A percentile compares a stretch with the other conserved stretches of the same genome.
These are phyloP conservation scores for Boletus sensibilis DNA, from an alignment of 768 basidiomycete genomes.

Conservation along the genomic window DNA sequence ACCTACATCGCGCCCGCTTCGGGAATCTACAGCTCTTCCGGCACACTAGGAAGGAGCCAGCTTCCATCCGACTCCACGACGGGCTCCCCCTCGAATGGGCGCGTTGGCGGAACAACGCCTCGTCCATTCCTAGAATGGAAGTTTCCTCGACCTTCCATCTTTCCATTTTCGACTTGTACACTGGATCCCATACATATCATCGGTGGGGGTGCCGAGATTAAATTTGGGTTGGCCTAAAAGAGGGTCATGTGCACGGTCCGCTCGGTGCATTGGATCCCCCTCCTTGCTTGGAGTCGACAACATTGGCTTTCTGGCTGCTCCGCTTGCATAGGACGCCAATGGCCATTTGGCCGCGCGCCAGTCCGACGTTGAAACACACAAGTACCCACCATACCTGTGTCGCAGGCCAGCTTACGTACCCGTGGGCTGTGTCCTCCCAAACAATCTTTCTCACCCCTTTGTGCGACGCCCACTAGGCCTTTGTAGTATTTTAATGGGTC, in stretches of 20 bases:
- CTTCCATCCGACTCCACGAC: slow-evolving; percentile 12
- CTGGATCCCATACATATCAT: slow-evolving; percentile 7
- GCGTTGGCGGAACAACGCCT: not conserved
- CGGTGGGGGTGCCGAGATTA: not conserved
- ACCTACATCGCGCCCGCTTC: slow-evolving; percentile 3
- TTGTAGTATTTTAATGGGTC: not conserved
- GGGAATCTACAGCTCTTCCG: slow-evolving; percentile 3
- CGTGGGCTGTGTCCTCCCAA: not conserved
- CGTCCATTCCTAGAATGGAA: slow-evolving; percentile 16
- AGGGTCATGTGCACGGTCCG: slow-evolving; percentile 3
- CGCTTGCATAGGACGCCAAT: not conserved
- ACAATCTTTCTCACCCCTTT: slow-evolving; percentile 11
- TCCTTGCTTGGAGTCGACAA: not conserved
- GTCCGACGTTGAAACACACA: no score
- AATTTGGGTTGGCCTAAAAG: slow-evolving; percentile 1
- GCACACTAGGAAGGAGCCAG: not conserved
- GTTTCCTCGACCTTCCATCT: slow-evolving; percentile 11
- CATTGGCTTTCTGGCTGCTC: not conserved
- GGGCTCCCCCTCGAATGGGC: not conserved
- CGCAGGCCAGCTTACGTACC: slow-evolving; percentile 10
- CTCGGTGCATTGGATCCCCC: not conserved
- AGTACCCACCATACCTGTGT: not conserved
- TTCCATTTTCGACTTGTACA: slow-evolving; percentile 14
- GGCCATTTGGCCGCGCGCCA: not conserved
- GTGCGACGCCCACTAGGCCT: not conserved